Percentiles rank a stretch among this genome's conserved stretches.
Evolutionary conservation across 306 rosid genomes (phyloP).

Genomic region (Comarum palustre): DNA sequence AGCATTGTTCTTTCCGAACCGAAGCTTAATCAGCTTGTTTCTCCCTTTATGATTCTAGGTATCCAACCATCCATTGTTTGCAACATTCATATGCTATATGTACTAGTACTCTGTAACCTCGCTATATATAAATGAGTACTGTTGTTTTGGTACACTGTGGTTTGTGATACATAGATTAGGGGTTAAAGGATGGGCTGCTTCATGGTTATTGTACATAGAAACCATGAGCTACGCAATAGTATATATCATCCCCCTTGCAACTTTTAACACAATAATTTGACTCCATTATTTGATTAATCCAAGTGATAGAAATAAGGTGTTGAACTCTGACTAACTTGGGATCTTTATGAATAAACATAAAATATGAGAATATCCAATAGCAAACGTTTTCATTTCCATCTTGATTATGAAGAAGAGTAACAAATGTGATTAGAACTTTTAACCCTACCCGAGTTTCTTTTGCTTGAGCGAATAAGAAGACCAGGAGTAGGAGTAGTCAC

Average conservation of each 20-base stretch:
- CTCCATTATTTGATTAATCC: neutral
- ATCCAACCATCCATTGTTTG: too few species aligned
- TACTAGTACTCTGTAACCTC: neutral
- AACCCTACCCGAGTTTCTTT: constrained; percentile 13
- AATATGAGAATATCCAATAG: neutral
- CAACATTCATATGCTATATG: neutral
- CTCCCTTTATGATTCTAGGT: too few species aligned
- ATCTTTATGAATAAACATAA: too few species aligned
- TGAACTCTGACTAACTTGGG: neutral
- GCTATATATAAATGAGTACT: neutral
- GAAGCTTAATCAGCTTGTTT: too few species aligned
- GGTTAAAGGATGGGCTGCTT: neutral
- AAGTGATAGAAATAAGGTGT: neutral
- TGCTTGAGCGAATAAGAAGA: neutral
- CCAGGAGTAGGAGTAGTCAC: neutral
- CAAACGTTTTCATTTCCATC: neutral
- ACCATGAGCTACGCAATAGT: neutral
- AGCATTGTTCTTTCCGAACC: too few species aligned
- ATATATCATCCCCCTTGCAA: neutral
- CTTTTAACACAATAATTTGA: neutral
- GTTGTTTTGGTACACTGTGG: neutral
- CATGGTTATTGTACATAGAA: neutral
- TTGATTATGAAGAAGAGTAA: neutral
- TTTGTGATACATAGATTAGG: neutral
- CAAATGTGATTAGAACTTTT: neutral